Conservation (phyloP, 2,329 filamentous ascomycete genomes). For the Fusarium austroafricanum region DNA sequence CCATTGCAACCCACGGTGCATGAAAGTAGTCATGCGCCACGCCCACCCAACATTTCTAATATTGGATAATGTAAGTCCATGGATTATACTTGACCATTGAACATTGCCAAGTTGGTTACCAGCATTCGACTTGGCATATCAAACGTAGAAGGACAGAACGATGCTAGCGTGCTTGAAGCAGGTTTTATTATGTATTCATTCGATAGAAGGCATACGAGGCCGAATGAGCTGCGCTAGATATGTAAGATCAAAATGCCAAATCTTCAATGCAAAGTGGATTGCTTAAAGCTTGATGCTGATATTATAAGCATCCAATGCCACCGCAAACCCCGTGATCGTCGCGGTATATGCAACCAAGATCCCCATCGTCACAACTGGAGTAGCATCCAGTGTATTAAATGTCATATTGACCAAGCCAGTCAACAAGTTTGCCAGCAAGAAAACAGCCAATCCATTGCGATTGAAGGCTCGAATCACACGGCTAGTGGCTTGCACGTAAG, state of each 20-base stretch:
- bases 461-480: slow-evolving; percentile 86
- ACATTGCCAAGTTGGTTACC: neutral
- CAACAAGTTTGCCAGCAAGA: slow-evolving; percentile 87
- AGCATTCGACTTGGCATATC: neutral
- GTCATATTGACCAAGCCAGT: slow-evolving; percentile 92
- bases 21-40: neutral
- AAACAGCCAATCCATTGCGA: slow-evolving; percentile 85
- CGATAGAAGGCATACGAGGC: no score
- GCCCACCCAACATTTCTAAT: neutral
- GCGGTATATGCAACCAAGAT: slow-evolving; percentile 80
- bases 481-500: slow-evolving; percentile 78
- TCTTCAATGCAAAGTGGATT: no score
- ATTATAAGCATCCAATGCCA: slow-evolving; percentile 72
- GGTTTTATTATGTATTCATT: neutral
- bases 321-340: slow-evolving; percentile 73
- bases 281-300: slow-evolving; percentile 76
- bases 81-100: neutral
- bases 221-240: neutral
- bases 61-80: neutral
- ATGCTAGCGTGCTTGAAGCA: neutral
- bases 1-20: neutral
- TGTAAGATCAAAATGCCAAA: slow-evolving; percentile 5
- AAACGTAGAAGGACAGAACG: neutral
- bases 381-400: slow-evolving; percentile 81
- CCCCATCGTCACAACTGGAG: slow-evolving; percentile 72